Conservation (phyloP, 2,329 filamentous ascomycete genomes). For the Ophiobolus disseminans region DNA sequence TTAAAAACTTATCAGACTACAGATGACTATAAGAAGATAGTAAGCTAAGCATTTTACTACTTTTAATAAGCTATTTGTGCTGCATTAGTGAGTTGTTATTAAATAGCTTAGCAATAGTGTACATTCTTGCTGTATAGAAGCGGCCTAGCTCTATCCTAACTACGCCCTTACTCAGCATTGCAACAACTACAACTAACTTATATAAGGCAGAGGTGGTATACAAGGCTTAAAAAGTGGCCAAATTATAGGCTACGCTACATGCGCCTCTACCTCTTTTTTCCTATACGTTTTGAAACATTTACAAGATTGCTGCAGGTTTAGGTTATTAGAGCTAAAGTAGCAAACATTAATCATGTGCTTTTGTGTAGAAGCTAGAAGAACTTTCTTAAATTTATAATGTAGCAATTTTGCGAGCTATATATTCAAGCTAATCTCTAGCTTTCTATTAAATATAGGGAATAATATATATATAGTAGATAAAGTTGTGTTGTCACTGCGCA, state of each 20-base stretch:
- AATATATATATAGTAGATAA: not conserved
- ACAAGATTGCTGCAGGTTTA: not conserved
- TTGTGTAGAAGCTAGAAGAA: not conserved
- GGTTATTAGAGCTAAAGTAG: not conserved
- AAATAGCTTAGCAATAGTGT: not conserved
- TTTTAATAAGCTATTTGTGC: slow-evolving; percentile 1
- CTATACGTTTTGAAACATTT: not conserved
- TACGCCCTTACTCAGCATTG: not conserved
- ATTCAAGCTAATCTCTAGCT: not conserved
- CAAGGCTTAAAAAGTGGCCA: not conserved
- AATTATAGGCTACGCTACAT: not conserved
- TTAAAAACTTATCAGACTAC: not conserved
- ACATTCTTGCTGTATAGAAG: not conserved
- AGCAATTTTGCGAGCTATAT: not conserved
- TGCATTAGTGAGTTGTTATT: not conserved
- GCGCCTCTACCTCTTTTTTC: not conserved
- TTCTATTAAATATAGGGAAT: not conserved
- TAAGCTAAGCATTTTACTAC: slow-evolving; percentile 3
- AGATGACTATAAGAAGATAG: slow-evolving; percentile 1
- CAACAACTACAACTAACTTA: not conserved
- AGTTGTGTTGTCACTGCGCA: not conserved
- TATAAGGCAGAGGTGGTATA: not conserved
- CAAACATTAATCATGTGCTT: not conserved
- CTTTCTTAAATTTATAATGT: not conserved
- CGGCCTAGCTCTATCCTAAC: not conserved